Base-by-base conservation (phyloP, 2,329 filamentous ascomycete genomes). In the Verticillium zaregamsianum region DNA sequence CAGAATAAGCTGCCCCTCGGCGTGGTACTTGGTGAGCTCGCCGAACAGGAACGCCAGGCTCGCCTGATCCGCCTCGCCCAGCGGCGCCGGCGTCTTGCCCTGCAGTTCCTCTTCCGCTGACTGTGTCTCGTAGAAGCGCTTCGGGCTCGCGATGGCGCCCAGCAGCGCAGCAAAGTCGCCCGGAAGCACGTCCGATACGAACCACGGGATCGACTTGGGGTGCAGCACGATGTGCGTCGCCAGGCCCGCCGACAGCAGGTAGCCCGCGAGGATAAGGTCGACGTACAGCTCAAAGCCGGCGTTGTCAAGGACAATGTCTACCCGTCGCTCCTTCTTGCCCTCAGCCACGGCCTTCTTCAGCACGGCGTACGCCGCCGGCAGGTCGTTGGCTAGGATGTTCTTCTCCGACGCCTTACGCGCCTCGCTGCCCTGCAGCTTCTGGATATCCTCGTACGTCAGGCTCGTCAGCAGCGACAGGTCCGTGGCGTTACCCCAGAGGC, bases 231-330 rank as follows among this genome's bases (percentile, higher is more conserved):
- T 83, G 28, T 87, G 87, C 0, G 93, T 97, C 0, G 95, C 95
- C 6, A 99, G 86, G 0, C 90, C 91, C 0, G 92, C 83, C 0
- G 92, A 88, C 7, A 99, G 82, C 15, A 99, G 82, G 73, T 96
- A 99, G 1, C 93, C 94, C 0, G 92, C 93, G 2, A 99, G 84
- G 62, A 98, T 88, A 11, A 99, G 83, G 72, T 99, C 95, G 66
- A 98, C 95, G 72, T 93, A 99, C 14, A 99, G 85, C 80, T 99
- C 95, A 72, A 99, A 99, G 6, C 95, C 95, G 23, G 95, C 92
- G 69, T 99, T 99, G 75, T 99, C 95, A 5, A 99, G 89, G 2
- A 99, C 90, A 66, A 99, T 94, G 70, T 99, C 95, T 2, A 99
- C 90, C 17, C 92, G 84, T 40, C 93, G 85, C 67, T 93, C 88